phyloP scores from a whole-genome alignment of 805 yeast species.

The Sugiyamaella boreocaroliniensis region DNA sequence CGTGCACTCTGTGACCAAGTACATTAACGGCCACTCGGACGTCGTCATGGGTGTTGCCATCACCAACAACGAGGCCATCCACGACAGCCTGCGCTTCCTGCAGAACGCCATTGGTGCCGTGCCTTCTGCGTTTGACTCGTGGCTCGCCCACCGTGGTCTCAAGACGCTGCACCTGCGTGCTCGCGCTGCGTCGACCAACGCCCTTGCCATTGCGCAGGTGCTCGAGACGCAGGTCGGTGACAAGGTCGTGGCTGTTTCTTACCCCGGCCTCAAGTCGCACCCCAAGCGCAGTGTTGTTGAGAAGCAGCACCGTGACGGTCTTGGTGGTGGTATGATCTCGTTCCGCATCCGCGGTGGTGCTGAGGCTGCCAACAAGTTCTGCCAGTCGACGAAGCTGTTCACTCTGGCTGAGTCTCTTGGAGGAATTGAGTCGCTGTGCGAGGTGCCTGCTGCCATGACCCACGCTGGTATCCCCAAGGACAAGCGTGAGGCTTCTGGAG shows the following conservation, averaged over 20 bases:
- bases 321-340: slow-evolving; percentile 90
- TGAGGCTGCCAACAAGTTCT: slow-evolving; percentile 64
- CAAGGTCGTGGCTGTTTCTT: slow-evolving; percentile 61
- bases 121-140: slow-evolving; percentile 84
- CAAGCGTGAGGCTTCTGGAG: slow-evolving; percentile 73
- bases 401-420: slow-evolving; percentile 87
- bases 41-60: slow-evolving; percentile 83
- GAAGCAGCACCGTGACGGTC: slow-evolving; percentile 72
- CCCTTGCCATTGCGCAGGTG: slow-evolving; percentile 62
- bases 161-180: slow-evolving; percentile 80
- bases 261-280: slow-evolving; percentile 74
- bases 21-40: slow-evolving; percentile 88
- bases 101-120: slow-evolving; percentile 87
- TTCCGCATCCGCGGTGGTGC: slow-evolving; percentile 83
- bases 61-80: slow-evolving; percentile 53
- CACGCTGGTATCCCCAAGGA: slow-evolving; percentile 83
- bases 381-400: slow-evolving; percentile 67
- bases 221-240: slow-evolving; percentile 37
- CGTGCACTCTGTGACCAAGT: slow-evolving; percentile 83
- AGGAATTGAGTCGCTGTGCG: slow-evolving; percentile 78
- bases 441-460: slow-evolving; percentile 88
- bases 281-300: slow-evolving; percentile 54
- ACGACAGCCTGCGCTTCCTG: slow-evolving; percentile 62
- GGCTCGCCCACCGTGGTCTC: slow-evolving; percentile 90
- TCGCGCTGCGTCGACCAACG: slow-evolving; percentile 58